Conservation (phyloP, 169 alveolate genomes). For the Cryptosporidium meleagridis region DNA sequence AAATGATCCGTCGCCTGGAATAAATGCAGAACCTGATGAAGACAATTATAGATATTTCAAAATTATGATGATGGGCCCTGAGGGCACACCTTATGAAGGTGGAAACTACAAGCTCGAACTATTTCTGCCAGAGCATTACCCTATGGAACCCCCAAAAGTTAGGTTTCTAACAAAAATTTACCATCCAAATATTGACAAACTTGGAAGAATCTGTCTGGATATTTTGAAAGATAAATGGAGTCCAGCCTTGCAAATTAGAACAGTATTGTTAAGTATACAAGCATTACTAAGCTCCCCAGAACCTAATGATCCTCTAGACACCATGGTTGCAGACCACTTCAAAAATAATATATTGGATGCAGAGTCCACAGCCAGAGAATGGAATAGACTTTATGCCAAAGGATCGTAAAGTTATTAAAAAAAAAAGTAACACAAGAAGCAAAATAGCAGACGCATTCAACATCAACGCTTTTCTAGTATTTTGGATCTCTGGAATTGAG, state of each 20-base stretch:
- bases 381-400: slow-evolving; percentile 90
- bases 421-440: background rate
- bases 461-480: background rate
- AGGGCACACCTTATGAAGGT: slow-evolving; percentile 98
- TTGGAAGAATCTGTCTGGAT: slow-evolving; percentile 98
- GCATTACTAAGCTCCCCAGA: slow-evolving; percentile 98
- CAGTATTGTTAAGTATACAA: slow-evolving; percentile 96
- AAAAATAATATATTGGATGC: slow-evolving; percentile 92
- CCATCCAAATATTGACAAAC: slow-evolving; percentile 98
- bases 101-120: slow-evolving; percentile 95
- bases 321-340: slow-evolving; percentile 96
- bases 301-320: slow-evolving; percentile 98
- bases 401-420: background rate
- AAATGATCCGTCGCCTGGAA: slow-evolving; percentile 94
- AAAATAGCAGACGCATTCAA: background rate
- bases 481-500: background rate
- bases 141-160: slow-evolving; percentile 99
- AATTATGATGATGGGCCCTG: slow-evolving; percentile 95
- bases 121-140: slow-evolving; percentile 97
- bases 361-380: slow-evolving; percentile 90
- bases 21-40: slow-evolving; percentile 92
- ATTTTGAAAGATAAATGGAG: slow-evolving; percentile 99
- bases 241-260: slow-evolving; percentile 98
- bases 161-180: slow-evolving; percentile 96
- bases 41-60: slow-evolving; percentile 95